Percentiles rank a stretch among this genome's conserved stretches.
Conservation (phyloP, 805 yeast species). For the Saturnispora serradocipensis region DNA sequence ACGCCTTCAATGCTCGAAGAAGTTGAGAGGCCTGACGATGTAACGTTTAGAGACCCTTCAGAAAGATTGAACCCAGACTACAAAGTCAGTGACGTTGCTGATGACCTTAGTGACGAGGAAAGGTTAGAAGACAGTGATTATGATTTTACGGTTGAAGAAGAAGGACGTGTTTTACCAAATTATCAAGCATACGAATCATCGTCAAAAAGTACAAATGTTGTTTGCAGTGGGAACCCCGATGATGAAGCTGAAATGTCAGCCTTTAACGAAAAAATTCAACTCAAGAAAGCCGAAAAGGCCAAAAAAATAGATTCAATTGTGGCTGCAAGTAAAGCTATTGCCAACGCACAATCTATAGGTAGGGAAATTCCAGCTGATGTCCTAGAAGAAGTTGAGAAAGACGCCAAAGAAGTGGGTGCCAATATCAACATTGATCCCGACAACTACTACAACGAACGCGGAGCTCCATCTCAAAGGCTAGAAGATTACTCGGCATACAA, state of each 20-base stretch:
- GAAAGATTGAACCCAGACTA: conserved; percentile 36
- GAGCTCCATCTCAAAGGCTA: conserved; percentile 39
- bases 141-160: conserved; percentile 54
- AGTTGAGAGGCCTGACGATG: conserved; percentile 34
- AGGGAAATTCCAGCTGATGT: conserved; percentile 27
- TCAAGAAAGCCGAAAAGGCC: conserved; percentile 40
- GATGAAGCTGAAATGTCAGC: conserved; percentile 20
- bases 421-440: conserved; percentile 35
- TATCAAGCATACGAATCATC: conserved; percentile 18
- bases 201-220: conserved; percentile 1
- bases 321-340: conserved; percentile 51
- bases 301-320: conserved; percentile 46
- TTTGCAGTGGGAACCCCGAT: conserved; percentile 1
- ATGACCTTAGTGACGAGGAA: conserved; percentile 42
- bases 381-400: conserved; percentile 21
- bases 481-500: conserved; percentile 52
- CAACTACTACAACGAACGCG: conserved; percentile 37
- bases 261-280: conserved; percentile 21
- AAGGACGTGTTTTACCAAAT: conserved; percentile 49
- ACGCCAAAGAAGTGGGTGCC: conserved; percentile 32
- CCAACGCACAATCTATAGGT: conserved; percentile 41
- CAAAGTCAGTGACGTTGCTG: conserved; percentile 9
- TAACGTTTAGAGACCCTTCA: conserved; percentile 66
- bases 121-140: conserved; percentile 51
- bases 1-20: conserved; percentile 9